Evolutionary conservation across 768 basidiomycete species (phyloP), one percentile per base, ranked within the genome.

Genomic region (Mycena epipterygia): DNA sequence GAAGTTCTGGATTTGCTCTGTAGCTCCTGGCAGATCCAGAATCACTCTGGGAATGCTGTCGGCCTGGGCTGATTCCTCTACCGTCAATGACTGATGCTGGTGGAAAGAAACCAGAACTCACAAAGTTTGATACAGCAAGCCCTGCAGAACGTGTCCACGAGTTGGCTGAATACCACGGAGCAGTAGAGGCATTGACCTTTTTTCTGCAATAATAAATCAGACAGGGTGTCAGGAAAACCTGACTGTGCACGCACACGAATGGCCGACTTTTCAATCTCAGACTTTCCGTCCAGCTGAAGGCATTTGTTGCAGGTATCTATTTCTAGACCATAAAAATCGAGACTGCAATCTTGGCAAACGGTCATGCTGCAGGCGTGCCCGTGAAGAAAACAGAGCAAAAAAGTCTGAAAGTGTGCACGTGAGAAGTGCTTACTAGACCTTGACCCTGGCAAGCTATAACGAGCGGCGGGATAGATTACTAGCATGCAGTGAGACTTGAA

Each of bases 371-470:
- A 1, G 19, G 11, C 0, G 5, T 33, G 14, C 23, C n/a, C n/a
- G n/a, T n/a, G n/a, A n/a, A 33, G 35, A 29, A 37, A 25, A 33
- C 46, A 39, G 27, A 27, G 17, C 30, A 5, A 49, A 41, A 61
- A 53, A 32, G 11, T 44, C n/a, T 29, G 30, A 35, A 46, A 30
- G 65, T 53, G 67, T 68, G 67, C 27, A n/a, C n/a, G n/a, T n/a
- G n/a, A n/a, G n/a, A 53, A 63, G 39, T 32, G 53, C 52, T 62
- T 63, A 68, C 67, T 68, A 68, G 67, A 68, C 67, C 67, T 63
- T 62, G 67, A 30, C 7, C 67, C 60, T 68, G 67, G 39, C n/a
- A 41, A 58, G 19, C 9, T 44, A 5, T 44, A n/a, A n/a, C 42
- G 23, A 49, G 25, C 6, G 48, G 16, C 8, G 48, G 8, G n/a